A percentile compares a stretch with the other conserved stretches of the same genome.
These are phyloP conservation scores for Arachnopeziza araneosa DNA, from an alignment of 2,329 filamentous ascomycete species.

Conservation along the genomic window DNA sequence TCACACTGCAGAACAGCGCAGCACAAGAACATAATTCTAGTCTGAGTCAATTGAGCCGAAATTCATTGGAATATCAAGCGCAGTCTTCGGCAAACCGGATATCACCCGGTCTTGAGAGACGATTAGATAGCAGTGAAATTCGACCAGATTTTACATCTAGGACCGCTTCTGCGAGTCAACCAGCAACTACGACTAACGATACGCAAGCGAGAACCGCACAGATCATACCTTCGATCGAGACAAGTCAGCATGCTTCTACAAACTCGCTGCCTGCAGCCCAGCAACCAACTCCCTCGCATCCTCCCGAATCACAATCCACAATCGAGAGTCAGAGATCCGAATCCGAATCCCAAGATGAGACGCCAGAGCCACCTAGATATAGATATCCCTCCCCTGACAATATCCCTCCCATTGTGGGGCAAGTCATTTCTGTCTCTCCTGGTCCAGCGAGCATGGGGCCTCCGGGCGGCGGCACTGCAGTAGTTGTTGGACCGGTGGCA, in stretches of 20 bases:
- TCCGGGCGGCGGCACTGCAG: slow-evolving; percentile 5
- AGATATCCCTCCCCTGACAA: slow-evolving; percentile 15
- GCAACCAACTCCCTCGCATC: neutral
- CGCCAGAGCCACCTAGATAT: slow-evolving; percentile 1
- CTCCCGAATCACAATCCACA: neutral
- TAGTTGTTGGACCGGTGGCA: slow-evolving; percentile 5
- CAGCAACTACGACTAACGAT: neutral
- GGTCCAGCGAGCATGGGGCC: slow-evolving; percentile 7
- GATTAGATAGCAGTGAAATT: neutral
- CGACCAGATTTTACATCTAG: neutral
- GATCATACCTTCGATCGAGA: slow-evolving; percentile 1
- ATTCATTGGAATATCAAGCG: neutral
- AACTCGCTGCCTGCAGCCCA: neutral
- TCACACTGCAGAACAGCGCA: neutral
- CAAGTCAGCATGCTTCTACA: neutral
- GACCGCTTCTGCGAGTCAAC: neutral
- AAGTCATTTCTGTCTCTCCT: neutral
- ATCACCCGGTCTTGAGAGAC: neutral
- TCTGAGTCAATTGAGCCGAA: neutral
- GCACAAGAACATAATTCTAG: neutral
- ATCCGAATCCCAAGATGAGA: neutral
- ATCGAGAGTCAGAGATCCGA: neutral
- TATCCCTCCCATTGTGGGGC: slow-evolving; percentile 7
- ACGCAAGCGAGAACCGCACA: neutral
- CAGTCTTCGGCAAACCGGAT: neutral